Conservation (phyloP, 352 stramenopile species). For the Phytophthora colocasiae region DNA sequence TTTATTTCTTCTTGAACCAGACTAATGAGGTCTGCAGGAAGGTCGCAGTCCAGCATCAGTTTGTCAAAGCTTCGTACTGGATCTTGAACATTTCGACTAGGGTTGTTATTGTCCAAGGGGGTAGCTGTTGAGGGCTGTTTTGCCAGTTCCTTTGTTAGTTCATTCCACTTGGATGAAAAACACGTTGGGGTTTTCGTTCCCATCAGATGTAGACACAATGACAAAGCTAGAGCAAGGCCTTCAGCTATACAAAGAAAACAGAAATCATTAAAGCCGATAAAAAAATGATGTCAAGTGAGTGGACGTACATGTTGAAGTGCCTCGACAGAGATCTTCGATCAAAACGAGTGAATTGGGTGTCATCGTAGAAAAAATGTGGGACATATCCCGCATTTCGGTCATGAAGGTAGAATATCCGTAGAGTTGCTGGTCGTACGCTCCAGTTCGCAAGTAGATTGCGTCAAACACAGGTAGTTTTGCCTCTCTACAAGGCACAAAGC, state of each 20-base stretch:
- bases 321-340: conserved; percentile 63
- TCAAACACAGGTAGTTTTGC: conserved; percentile 56
- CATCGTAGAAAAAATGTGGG: conserved; percentile 40
- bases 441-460: conserved; percentile 45
- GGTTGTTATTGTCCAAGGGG: neutral
- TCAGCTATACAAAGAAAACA: conserved; percentile 25
- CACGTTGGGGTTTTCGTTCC: conserved; percentile 33
- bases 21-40: conserved; percentile 43
- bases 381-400: conserved; percentile 63
- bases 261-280: too few species aligned
- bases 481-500: conserved; percentile 59
- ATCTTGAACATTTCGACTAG: neutral
- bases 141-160: conserved; percentile 30
- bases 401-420: conserved; percentile 61
- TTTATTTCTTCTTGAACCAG: conserved; percentile 35
- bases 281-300: too few species aligned
- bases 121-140: neutral
- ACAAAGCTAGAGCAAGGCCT: conserved; percentile 40
- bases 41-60: conserved; percentile 35
- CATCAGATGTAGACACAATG: conserved; percentile 44
- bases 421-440: conserved; percentile 56
- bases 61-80: conserved; percentile 26
- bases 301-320: conserved; percentile 43
- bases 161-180: conserved; percentile 43
- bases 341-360: conserved; percentile 49